Evolutionary conservation across 306 rosid genomes (phyloP).

Genomic region (Glycine tomentella): DNA sequence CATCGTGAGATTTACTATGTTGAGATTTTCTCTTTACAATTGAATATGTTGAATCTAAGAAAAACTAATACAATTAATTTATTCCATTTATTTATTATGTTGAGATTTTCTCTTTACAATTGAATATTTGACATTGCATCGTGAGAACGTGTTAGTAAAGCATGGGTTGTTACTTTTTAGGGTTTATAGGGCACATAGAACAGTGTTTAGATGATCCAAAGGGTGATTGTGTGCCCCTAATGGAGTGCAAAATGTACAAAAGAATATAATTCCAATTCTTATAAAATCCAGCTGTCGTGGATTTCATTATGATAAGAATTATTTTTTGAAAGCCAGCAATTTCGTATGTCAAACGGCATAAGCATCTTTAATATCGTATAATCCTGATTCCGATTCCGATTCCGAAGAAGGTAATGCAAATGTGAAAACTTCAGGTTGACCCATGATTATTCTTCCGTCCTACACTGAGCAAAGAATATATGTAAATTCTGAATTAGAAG

Average conservation of each 20-base stretch:
- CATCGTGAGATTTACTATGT: no score
- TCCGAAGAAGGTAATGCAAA: constrained; percentile 6
- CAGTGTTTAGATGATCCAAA: constrained; percentile 6
- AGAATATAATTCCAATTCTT: constrained; percentile 25
- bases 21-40: no score
- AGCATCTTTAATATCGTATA: constrained; percentile 15
- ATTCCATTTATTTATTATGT: not conserved
- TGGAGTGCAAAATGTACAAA: constrained; percentile 45
- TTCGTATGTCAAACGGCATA: constrained; percentile 41
- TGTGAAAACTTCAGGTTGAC: constrained; percentile 35
- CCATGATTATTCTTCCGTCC: not conserved
- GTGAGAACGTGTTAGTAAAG: not conserved
- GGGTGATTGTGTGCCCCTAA: constrained; percentile 40
- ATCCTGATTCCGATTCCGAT: no score
- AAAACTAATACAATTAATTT: no score
- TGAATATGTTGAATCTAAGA: no score
- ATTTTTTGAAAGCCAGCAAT: no score
- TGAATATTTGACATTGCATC: constrained; percentile 8
- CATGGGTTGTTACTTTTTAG: constrained; percentile 32
- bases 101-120: not conserved
- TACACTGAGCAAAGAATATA: constrained; percentile 6
- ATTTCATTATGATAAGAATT: constrained; percentile 3
- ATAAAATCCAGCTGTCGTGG: constrained; percentile 16
- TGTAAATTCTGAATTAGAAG: constrained; percentile 24
- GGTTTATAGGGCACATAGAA: constrained; percentile 36